Base-by-base conservation (phyloP, 306 rosid species). In the Begonia loranthoides region DNA sequence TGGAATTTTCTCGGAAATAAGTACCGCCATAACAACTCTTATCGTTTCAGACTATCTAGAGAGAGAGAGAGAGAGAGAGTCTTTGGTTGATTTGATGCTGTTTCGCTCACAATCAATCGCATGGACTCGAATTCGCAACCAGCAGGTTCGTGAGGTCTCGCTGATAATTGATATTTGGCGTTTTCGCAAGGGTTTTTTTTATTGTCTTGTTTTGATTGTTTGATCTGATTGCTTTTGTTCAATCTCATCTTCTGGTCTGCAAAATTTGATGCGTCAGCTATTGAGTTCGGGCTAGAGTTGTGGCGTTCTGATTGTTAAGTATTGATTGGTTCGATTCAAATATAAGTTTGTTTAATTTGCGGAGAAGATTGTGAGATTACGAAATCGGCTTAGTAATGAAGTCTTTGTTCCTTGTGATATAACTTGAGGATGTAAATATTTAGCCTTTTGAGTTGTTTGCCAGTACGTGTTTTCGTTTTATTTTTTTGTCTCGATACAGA, bases 101-200 rank as follows among this genome's bases (percentile, higher is more conserved):
- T 3, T 5, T 28, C 10, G 17, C 19, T 13, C 19, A 17, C 50
- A 45, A 40, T 21, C 22, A 21, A n/a, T 14, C 49, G 3, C 9
- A 63, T 55, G 67, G 61, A 63, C 0, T 55, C 67, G 13, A 63
- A 63, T 0, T 9, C 60, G n/a, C 50, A 48, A 19, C 41, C 67
- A 21, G 39, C 67, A 63, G 67, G 67, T 63, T 54, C 44, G 34
- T 11, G 4, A 9, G 38, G 15, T 10, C 62, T 14, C 36, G 36
- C 36, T 28, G 36, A 28, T 28, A 4, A 28, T 28, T 28, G 36
- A 4, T 28, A 5, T 4, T 28, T 28, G 36, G 36, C 5, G 36
- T 28, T 28, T 28, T 28, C 36, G 6, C 36, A 7, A 28, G 36
- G 9, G n/a, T n/a, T n/a, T 28, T 0, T 28, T 28, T 21, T 14